These are phyloP conservation scores for Taphrina wiesneri DNA, from an alignment of 1,139 yeast species.

Conservation along the genomic window DNA sequence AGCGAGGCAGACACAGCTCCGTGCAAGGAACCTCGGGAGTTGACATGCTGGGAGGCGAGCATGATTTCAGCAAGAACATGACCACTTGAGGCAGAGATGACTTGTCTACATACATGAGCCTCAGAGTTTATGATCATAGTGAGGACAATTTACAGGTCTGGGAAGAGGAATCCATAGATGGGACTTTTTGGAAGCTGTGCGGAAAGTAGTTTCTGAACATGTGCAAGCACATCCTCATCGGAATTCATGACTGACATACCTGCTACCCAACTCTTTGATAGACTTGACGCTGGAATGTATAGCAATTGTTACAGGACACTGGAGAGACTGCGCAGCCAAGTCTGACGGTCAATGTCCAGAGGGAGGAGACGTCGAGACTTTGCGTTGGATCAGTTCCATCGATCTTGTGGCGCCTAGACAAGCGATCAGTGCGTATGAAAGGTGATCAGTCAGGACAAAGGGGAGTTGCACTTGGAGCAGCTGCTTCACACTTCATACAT, in stretches of 20 bases:
- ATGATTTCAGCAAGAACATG: neutral
- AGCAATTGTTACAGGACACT: too few species aligned
- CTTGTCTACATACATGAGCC: neutral
- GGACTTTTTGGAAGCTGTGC: neutral
- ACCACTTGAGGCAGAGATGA: neutral
- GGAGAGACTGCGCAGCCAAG: too few species aligned
- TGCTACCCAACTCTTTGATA: too few species aligned
- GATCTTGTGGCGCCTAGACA: neutral
- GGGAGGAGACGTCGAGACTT: too few species aligned
- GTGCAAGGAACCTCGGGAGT: slow-evolving; percentile 10
- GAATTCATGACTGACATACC: neutral
- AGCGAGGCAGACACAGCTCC: slow-evolving; percentile 15
- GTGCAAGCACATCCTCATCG: neutral
- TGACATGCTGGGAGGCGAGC: neutral
- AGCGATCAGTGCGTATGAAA: slow-evolving; percentile 5
- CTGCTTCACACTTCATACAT: neutral
- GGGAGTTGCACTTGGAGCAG: too few species aligned
- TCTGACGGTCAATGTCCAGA: too few species aligned
- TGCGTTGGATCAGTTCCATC: neutral
- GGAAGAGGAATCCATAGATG: slow-evolving; percentile 2
- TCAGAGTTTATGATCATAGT: neutral
- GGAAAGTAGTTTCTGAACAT: neutral
- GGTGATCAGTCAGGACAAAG: slow-evolving; percentile 3
- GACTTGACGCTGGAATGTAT: too few species aligned
- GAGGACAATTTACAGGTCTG: neutral